Percentiles rank a stretch among this genome's conserved stretches.
These are phyloP conservation scores for Tolypocladium pustulatum DNA, from an alignment of 2,329 filamentous ascomycete species.

Conservation along the genomic window DNA sequence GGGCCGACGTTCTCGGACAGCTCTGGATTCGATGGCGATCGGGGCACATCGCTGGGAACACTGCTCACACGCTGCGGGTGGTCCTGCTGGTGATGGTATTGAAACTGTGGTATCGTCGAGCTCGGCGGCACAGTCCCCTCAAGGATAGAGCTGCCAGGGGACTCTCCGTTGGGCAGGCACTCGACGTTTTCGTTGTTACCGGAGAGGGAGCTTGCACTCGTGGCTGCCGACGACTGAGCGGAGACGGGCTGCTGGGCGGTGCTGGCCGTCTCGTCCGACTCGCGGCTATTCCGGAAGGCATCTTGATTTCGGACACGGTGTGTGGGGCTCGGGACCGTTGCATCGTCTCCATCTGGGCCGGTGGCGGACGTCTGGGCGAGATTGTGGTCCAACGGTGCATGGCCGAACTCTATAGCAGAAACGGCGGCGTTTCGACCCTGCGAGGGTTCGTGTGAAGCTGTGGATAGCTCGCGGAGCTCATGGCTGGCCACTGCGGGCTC, in stretches of 20 bases:
- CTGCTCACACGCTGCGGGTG: slow-evolving; percentile 30
- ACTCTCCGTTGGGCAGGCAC: slow-evolving; percentile 31
- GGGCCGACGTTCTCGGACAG: slow-evolving; percentile 38
- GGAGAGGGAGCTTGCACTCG: slow-evolving; percentile 46
- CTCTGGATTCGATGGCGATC: slow-evolving; percentile 39
- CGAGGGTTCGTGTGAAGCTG: background rate
- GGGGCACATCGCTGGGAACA: slow-evolving; percentile 30
- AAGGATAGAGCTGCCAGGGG: slow-evolving; percentile 38
- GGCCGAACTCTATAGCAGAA: slow-evolving; percentile 6
- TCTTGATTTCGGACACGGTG: slow-evolving; percentile 22
- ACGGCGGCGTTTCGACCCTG: slow-evolving; percentile 1
- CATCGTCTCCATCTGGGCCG: slow-evolving; percentile 16
- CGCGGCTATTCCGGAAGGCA: slow-evolving; percentile 37
- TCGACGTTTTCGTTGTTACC: slow-evolving; percentile 38
- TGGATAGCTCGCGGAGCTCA: background rate
- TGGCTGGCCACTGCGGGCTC: background rate
- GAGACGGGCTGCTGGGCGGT: slow-evolving; percentile 37
- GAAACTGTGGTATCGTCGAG: slow-evolving; percentile 43
- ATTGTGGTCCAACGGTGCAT: slow-evolving; percentile 7
- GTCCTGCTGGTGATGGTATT: slow-evolving; percentile 51
- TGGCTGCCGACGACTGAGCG: slow-evolving; percentile 41
- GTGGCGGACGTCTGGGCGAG: slow-evolving; percentile 8
- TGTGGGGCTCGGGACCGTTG: slow-evolving; percentile 20
- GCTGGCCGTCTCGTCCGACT: slow-evolving; percentile 40
- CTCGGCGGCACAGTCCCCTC: slow-evolving; percentile 30